These are phyloP conservation scores for Diaporthe amygdali DNA, from an alignment of 2,329 filamentous ascomycete genomes.

Conservation along the genomic window DNA sequence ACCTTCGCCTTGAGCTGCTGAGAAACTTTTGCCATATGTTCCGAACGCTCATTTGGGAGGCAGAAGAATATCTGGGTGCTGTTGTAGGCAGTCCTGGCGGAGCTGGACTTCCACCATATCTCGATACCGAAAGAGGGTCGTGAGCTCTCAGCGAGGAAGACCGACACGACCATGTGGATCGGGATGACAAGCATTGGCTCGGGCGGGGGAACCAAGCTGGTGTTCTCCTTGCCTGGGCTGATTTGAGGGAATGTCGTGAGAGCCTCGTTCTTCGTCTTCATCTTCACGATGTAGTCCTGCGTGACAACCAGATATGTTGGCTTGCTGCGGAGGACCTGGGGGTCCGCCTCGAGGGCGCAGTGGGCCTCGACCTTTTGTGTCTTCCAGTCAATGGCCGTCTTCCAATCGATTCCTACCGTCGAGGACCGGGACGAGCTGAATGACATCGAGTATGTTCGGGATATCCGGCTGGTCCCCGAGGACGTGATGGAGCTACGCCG, in stretches of 20 bases:
- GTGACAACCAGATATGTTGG: slow-evolving; percentile 59
- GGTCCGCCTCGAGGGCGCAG: slow-evolving; percentile 54
- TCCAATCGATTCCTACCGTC: slow-evolving; percentile 33
- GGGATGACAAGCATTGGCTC: slow-evolving; percentile 50
- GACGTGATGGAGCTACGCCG: slow-evolving; percentile 38
- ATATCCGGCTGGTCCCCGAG: slow-evolving; percentile 32
- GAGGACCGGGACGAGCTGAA: slow-evolving; percentile 28
- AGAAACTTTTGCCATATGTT: slow-evolving; percentile 53
- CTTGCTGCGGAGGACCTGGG: slow-evolving; percentile 50
- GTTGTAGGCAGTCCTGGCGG: slow-evolving; percentile 49
- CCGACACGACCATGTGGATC: slow-evolving; percentile 55
- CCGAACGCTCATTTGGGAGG: slow-evolving; percentile 53
- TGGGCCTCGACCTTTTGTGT: slow-evolving; percentile 39
- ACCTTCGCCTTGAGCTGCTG: slow-evolving; percentile 41
- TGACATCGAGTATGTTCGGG: slow-evolving; percentile 27
- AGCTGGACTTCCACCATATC: slow-evolving; percentile 59
- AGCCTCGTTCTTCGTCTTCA: slow-evolving; percentile 53
- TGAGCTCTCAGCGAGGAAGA: slow-evolving; percentile 56
- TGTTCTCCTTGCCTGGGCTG: slow-evolving; percentile 30
- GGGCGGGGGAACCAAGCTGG: slow-evolving; percentile 32
- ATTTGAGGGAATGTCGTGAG: slow-evolving; percentile 53
- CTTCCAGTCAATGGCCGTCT: slow-evolving; percentile 39
- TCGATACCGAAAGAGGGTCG: slow-evolving; percentile 58
- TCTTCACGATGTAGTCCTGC: slow-evolving; percentile 54
- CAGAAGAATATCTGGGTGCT: slow-evolving; percentile 56